phyloP scores from a whole-genome alignment of 768 basidiomycete genomes.

The Agrocybe praecox region DNA sequence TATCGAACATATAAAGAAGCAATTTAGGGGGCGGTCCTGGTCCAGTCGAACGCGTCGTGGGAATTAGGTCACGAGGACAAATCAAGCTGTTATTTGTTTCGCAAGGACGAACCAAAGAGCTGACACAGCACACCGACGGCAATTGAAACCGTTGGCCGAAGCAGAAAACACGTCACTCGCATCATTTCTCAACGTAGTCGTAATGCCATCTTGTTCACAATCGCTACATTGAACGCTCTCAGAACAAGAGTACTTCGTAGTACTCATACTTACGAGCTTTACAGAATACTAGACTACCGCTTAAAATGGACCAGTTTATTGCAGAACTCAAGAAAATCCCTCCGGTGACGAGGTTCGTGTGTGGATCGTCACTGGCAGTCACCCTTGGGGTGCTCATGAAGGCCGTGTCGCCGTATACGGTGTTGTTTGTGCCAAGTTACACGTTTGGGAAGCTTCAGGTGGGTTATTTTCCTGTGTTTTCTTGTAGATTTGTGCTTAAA shows the following conservation, averaged over 20 bases:
- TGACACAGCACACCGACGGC: too few species aligned
- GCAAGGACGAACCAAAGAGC: too few species aligned
- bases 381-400: slow-evolving; percentile 59
- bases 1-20: too few species aligned
- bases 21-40: too few species aligned
- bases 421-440: slow-evolving; percentile 53
- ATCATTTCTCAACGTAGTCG: too few species aligned
- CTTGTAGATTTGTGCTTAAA: background rate
- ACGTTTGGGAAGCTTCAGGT: slow-evolving; percentile 60
- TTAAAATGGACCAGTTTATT: slow-evolving; percentile 31
- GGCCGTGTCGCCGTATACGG: slow-evolving; percentile 50
- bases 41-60: too few species aligned
- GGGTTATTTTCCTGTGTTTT: slow-evolving; percentile 2
- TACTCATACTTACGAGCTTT: background rate
- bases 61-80: too few species aligned
- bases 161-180: too few species aligned
- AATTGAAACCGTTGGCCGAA: too few species aligned
- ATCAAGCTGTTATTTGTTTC: too few species aligned
- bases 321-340: slow-evolving; percentile 81
- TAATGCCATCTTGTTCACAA: too few species aligned
- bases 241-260: background rate
- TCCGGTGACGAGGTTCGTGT: slow-evolving; percentile 75
- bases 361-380: slow-evolving; percentile 60
- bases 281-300: background rate
- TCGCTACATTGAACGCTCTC: background rate